phyloP scores from a whole-genome alignment of 2,329 filamentous ascomycete species.

The Fusarium ambrosium region DNA sequence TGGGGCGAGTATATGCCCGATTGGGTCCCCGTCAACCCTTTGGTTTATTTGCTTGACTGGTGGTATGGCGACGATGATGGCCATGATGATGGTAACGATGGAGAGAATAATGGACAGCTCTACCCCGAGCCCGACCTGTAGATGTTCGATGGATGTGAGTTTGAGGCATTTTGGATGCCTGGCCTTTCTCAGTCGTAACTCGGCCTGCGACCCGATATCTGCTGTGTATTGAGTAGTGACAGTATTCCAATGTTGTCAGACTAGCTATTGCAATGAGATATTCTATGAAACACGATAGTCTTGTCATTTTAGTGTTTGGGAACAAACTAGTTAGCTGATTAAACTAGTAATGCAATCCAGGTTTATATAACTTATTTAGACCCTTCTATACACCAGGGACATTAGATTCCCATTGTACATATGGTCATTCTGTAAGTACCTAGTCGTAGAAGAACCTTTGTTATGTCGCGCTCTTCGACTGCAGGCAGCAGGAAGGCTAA shows the following conservation, averaged over 20 bases:
- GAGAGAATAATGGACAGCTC: background rate
- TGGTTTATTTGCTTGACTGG: constrained; percentile 2
- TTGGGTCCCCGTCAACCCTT: constrained; percentile 34
- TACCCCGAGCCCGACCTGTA: background rate
- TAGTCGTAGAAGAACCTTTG: background rate
- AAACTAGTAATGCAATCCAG: background rate
- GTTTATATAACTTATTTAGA: background rate
- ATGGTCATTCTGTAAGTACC: background rate
- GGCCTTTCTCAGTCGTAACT: background rate
- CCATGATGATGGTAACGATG: background rate
- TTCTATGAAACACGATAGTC: background rate
- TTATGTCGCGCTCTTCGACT: background rate
- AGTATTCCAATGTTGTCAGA: background rate
- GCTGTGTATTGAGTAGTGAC: background rate
- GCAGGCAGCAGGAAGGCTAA: no score
- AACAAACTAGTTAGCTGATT: background rate
- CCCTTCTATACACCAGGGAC: background rate
- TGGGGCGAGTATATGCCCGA: constrained; percentile 28
- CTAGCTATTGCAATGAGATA: background rate
- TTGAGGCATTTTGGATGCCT: background rate
- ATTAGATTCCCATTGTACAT: background rate
- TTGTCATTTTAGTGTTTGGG: background rate
- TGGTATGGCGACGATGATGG: background rate
- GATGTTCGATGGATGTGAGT: background rate
- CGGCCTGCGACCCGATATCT: background rate